A percentile compares a stretch with the other conserved stretches of the same genome.
Conservation (phyloP, 2,329 filamentous ascomycete species). For the Neofusicoccum sp. region DNA sequence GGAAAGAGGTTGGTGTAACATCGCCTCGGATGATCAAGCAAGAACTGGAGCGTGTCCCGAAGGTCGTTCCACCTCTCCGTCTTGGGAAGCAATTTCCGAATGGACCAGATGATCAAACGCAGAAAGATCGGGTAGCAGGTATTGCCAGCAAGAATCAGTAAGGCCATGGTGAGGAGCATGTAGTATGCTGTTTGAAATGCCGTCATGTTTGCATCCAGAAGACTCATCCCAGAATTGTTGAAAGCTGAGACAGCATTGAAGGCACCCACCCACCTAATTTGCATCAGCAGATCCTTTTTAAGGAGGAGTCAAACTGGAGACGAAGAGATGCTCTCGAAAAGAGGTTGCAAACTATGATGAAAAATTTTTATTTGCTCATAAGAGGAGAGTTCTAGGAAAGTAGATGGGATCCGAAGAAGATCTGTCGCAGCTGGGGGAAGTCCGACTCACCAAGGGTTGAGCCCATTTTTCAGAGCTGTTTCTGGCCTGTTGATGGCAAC, state of each 20-base stretch:
- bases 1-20: constrained; percentile 65
- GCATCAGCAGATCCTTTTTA: not conserved
- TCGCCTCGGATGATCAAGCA: constrained; percentile 61
- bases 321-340: not conserved
- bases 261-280: constrained; percentile 57
- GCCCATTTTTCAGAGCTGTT: constrained; percentile 53
- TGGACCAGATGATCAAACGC: constrained; percentile 57
- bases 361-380: too few species aligned
- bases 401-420: not conserved
- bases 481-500: constrained; percentile 53
- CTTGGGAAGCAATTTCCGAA: constrained; percentile 46
- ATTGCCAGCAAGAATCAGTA: constrained; percentile 54
- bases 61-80: constrained; percentile 39
- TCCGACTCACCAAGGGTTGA: constrained; percentile 56
- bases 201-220: constrained; percentile 65
- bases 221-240: constrained; percentile 69
- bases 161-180: constrained; percentile 49
- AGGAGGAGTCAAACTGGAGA: not conserved
- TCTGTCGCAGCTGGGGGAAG: not conserved
- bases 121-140: constrained; percentile 58
- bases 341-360: not conserved
- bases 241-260: constrained; percentile 69
- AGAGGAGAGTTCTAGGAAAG: too few species aligned
- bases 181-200: constrained; percentile 52
- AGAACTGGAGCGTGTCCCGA: constrained; percentile 50